phyloP scores from a whole-genome alignment of 352 stramenopile genomes.

The Phytophthora sojae region DNA sequence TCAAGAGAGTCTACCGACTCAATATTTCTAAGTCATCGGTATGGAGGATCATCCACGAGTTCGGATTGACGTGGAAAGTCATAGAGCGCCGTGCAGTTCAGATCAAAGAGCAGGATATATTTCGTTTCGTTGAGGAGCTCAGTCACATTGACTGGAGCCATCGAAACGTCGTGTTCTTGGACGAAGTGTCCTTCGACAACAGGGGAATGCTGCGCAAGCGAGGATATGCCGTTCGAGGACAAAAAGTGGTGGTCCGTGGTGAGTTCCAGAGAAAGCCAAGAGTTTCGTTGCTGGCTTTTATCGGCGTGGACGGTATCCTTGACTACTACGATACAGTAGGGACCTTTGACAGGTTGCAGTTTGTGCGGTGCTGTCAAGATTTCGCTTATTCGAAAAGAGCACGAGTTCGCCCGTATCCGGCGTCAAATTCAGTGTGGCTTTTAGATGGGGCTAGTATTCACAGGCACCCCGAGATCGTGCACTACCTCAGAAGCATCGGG shows the following conservation, averaged over 20 bases:
- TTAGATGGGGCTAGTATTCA: constrained; percentile 39
- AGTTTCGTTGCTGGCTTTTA: constrained; percentile 35
- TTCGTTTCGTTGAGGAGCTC: constrained; percentile 29
- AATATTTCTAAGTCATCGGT: constrained; percentile 13
- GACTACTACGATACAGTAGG: constrained; percentile 38
- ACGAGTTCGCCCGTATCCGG: constrained; percentile 31
- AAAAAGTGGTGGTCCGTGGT: constrained; percentile 31
- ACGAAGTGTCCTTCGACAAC: constrained; percentile 49
- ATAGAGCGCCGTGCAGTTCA: background rate
- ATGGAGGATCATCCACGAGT: background rate
- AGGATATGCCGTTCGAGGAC: constrained; percentile 30
- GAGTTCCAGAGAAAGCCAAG: constrained; percentile 40
- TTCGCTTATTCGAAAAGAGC: constrained; percentile 25
- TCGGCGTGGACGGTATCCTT: constrained; percentile 29
- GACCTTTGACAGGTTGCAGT: constrained; percentile 39
- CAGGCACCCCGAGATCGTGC: constrained; percentile 39
- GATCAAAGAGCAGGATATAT: background rate
- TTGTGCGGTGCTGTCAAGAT: constrained; percentile 28
- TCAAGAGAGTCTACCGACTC: background rate
- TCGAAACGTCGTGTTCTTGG: constrained; percentile 28
- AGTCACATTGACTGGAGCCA: constrained; percentile 26
- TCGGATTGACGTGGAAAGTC: background rate
- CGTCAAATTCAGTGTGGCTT: constrained; percentile 40
- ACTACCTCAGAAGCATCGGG: constrained; percentile 37
- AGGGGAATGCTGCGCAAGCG: constrained; percentile 37